Percentiles rank a stretch among this genome's conserved stretches.
These are phyloP conservation scores for Penicillium sp. DNA, from an alignment of 2,329 filamentous ascomycete genomes.

Conservation along the genomic window DNA sequence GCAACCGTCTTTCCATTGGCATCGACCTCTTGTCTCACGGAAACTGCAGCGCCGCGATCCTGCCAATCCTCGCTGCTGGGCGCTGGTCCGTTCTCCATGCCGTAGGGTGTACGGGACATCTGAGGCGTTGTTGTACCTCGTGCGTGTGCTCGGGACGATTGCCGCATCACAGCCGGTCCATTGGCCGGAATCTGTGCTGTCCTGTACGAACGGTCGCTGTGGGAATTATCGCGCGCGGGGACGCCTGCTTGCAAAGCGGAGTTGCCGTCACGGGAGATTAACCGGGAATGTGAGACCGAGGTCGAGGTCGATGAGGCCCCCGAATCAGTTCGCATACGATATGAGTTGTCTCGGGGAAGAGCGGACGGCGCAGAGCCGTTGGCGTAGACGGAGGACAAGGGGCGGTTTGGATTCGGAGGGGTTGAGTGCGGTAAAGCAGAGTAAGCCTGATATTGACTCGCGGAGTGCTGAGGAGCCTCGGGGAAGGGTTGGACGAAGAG, in stretches of 20 bases:
- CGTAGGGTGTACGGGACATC: slow-evolving; percentile 49
- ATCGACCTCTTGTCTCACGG: slow-evolving; percentile 78
- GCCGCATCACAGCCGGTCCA: slow-evolving; percentile 68
- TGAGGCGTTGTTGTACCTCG: slow-evolving; percentile 40
- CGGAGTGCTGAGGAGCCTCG: slow-evolving; percentile 43
- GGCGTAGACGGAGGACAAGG: slow-evolving; percentile 49
- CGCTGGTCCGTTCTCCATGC: slow-evolving; percentile 56
- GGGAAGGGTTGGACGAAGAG: slow-evolving; percentile 45
- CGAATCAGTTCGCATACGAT: slow-evolving; percentile 59
- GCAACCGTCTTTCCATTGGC: slow-evolving; percentile 77
- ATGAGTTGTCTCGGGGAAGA: slow-evolving; percentile 44
- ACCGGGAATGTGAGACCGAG: slow-evolving; percentile 55
- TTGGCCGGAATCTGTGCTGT: slow-evolving; percentile 57
- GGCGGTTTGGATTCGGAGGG: slow-evolving; percentile 40
- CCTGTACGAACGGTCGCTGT: slow-evolving; percentile 67
- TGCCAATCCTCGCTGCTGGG: slow-evolving; percentile 90
- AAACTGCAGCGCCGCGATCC: slow-evolving; percentile 86
- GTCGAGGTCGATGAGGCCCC: slow-evolving; percentile 58
- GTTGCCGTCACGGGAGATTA: slow-evolving; percentile 62
- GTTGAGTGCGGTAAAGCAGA: slow-evolving; percentile 42
- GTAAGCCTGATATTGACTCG: slow-evolving; percentile 45
- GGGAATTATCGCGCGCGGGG: slow-evolving; percentile 66
- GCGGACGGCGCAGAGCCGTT: slow-evolving; percentile 42
- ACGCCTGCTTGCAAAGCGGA: slow-evolving; percentile 59
- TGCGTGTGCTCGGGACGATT: slow-evolving; percentile 70